Conservation (phyloP, 768 basidiomycete species). For the Mycena latifolia region DNA sequence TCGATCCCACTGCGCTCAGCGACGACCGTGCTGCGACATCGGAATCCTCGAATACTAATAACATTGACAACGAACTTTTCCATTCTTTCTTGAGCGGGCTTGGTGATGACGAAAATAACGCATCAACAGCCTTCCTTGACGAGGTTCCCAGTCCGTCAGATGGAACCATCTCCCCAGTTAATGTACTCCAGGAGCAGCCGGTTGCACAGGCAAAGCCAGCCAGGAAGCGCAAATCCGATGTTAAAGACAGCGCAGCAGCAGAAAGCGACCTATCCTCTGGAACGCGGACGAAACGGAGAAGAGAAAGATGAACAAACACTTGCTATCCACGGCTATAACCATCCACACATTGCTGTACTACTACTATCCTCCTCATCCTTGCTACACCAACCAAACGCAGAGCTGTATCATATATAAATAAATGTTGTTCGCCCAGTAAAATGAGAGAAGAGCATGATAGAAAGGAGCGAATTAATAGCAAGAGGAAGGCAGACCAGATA, state of each 20-base stretch:
- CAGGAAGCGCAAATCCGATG: constrained; percentile 33
- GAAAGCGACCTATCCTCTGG: neutral
- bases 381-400: constrained; percentile 10
- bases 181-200: constrained; percentile 3
- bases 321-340: too few species aligned
- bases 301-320: constrained; percentile 23
- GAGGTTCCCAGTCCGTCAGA: constrained; percentile 36
- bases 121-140: constrained; percentile 40
- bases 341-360: constrained; percentile 22
- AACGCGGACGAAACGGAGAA: constrained; percentile 32
- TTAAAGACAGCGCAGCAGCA: neutral
- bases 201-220: neutral
- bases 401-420: constrained; percentile 34
- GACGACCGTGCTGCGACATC: constrained; percentile 29
- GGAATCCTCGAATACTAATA: constrained; percentile 27
- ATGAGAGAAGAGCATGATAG: constrained; percentile 16
- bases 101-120: constrained; percentile 23
- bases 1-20: neutral
- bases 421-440: constrained; percentile 2
- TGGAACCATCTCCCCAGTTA: constrained; percentile 27
- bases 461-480: constrained; percentile 25
- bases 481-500: neutral
- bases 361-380: constrained; percentile 13
- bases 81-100: constrained; percentile 40
- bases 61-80: constrained; percentile 37